Evolutionary conservation across 108 stramenopile genomes (phyloP).

Genomic region (Cylindrotheca fusiformis): DNA sequence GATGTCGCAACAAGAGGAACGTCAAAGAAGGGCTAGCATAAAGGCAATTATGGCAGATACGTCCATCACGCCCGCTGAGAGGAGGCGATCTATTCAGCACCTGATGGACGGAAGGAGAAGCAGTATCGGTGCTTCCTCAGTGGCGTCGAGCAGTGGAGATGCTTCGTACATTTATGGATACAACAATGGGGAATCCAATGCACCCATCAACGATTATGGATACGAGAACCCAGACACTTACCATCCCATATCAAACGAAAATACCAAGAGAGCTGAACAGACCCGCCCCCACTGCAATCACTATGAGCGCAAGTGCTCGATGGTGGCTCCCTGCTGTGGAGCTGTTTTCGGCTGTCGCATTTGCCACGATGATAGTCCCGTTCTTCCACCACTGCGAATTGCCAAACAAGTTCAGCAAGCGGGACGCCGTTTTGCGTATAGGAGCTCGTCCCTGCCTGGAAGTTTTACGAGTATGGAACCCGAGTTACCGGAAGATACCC

Average conservation of each 20-base stretch:
- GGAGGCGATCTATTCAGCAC: conserved; percentile 72
- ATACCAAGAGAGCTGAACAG: conserved; percentile 49
- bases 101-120: conserved; percentile 85
- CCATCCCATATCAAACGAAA: conserved; percentile 32
- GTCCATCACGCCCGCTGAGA: conserved; percentile 52
- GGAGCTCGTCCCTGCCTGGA: conserved; percentile 57
- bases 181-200: neutral
- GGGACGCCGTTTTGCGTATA: conserved; percentile 9
- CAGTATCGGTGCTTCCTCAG: conserved; percentile 29
- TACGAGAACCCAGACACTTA: conserved; percentile 1
- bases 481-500: conserved; percentile 55
- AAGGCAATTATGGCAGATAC: conserved; percentile 76
- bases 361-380: conserved; percentile 82
- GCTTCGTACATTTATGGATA: conserved; percentile 15
- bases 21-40: conserved; percentile 71
- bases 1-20: conserved; percentile 52
- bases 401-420: conserved; percentile 22
- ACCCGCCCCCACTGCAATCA: conserved; percentile 75
- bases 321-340: conserved; percentile 84
- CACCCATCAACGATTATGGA: conserved; percentile 2
- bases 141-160: conserved; percentile 19
- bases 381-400: conserved; percentile 59
- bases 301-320: conserved; percentile 80
- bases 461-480: conserved; percentile 39
- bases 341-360: conserved; percentile 87